phyloP scores from a whole-genome alignment of 2,329 filamentous ascomycete species.

The Cercospora janseana region DNA sequence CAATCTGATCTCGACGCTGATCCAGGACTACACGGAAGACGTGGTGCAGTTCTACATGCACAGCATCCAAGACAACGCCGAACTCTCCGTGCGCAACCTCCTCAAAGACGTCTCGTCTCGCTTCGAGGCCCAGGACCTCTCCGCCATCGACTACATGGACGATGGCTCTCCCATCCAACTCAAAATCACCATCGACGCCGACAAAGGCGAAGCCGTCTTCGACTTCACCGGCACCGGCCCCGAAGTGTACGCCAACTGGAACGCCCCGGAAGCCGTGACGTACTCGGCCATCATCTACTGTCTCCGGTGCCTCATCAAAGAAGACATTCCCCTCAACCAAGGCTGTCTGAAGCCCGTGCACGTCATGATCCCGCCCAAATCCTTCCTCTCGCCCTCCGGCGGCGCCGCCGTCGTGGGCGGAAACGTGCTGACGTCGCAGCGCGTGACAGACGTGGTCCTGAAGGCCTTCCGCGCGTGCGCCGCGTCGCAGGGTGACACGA shows the following conservation, averaged over 20 bases:
- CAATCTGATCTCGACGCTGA: conserved; percentile 69
- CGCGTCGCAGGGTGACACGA: conserved; percentile 76
- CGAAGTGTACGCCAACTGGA: conserved; percentile 66
- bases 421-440: conserved; percentile 74
- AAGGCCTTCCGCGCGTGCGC: conserved; percentile 77
- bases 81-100: conserved; percentile 69
- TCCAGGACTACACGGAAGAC: conserved; percentile 73
- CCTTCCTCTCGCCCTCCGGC: conserved; percentile 71
- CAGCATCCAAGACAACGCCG: conserved; percentile 77
- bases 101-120: conserved; percentile 68
- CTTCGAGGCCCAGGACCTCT: conserved; percentile 68
- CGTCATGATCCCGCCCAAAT: conserved; percentile 69
- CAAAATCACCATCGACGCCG: conserved; percentile 69
- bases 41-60: conserved; percentile 83
- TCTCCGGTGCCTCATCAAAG: conserved; percentile 71
- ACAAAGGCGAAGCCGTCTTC: conserved; percentile 73
- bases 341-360: conserved; percentile 76
- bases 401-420: conserved; percentile 79
- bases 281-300: conserved; percentile 86
- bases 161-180: conserved; percentile 77
- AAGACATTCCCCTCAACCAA: conserved; percentile 84
- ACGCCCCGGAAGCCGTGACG: conserved; percentile 77
- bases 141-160: conserved; percentile 80
- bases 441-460: conserved; percentile 79
- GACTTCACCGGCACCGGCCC: conserved; percentile 76